Percentiles rank a stretch among this genome's conserved stretches.
These are phyloP conservation scores for Cylindrotheca fusiformis DNA, from an alignment of 108 stramenopile species.

Conservation along the genomic window DNA sequence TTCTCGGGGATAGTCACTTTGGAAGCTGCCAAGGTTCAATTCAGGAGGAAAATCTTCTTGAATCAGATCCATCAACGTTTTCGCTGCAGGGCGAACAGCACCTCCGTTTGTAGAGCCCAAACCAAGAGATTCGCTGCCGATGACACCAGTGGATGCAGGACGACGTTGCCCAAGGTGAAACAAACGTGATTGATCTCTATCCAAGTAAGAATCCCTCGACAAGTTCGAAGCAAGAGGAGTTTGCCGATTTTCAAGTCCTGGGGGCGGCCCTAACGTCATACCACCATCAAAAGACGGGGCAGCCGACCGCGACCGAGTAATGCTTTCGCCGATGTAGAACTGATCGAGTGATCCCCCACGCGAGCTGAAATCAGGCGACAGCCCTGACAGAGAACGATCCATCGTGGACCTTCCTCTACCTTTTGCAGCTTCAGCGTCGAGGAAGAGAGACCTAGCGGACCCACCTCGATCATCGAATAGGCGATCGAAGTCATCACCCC, in stretches of 20 bases:
- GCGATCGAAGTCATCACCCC: slow-evolving; percentile 2
- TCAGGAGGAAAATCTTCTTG: slow-evolving; percentile 38
- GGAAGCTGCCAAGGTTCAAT: not conserved
- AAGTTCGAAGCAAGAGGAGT: slow-evolving; percentile 17
- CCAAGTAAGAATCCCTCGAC: slow-evolving; percentile 24
- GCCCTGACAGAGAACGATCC: not conserved
- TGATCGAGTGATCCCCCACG: slow-evolving; percentile 7
- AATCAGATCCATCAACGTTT: slow-evolving; percentile 58
- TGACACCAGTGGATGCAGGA: slow-evolving; percentile 66
- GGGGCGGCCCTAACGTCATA: slow-evolving; percentile 34
- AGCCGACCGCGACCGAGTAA: slow-evolving; percentile 56
- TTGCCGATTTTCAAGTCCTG: slow-evolving; percentile 27
- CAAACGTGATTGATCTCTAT: slow-evolving; percentile 28
- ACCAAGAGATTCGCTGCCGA: slow-evolving; percentile 30
- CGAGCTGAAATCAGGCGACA: not conserved
- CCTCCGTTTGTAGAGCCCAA: slow-evolving; percentile 7
- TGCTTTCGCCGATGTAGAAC: slow-evolving; percentile 39
- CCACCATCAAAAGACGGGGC: slow-evolving; percentile 38
- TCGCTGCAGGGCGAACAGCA: slow-evolving; percentile 37
- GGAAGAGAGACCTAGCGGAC: slow-evolving; percentile 5
- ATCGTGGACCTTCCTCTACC: not conserved
- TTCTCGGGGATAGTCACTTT: not conserved
- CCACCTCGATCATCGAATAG: not conserved
- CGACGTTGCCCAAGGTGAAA: slow-evolving; percentile 35
- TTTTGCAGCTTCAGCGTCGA: not conserved